phyloP scores from a whole-genome alignment of 202 grass and related monocot species.

The Schoenoplectus tabernaemontani region DNA sequence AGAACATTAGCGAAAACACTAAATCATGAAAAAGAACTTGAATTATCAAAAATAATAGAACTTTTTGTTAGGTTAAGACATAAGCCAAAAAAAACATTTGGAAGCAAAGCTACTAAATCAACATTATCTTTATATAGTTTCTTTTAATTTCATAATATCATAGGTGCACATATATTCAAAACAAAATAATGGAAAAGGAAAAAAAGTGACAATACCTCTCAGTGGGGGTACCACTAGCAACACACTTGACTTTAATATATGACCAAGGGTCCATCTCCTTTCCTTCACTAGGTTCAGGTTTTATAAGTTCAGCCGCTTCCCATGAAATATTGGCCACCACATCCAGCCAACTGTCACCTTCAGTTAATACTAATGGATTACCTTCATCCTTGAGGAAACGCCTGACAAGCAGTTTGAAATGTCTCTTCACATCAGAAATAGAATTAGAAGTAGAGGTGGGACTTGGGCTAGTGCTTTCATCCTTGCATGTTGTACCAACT shows the following conservation, averaged over 20 bases:
- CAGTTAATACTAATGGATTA: constrained; percentile 31
- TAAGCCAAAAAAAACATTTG: not conserved
- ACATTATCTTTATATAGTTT: not conserved
- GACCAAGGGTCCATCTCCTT: constrained; percentile 90
- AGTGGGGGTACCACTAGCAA: constrained; percentile 56
- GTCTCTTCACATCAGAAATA: constrained; percentile 47
- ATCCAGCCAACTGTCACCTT: constrained; percentile 63
- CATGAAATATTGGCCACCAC: constrained; percentile 74
- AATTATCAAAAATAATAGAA: not conserved
- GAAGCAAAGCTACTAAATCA: not conserved
- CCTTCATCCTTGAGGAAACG: constrained; percentile 65
- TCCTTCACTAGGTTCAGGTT: constrained; percentile 66
- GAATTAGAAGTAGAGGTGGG: constrained; percentile 5
- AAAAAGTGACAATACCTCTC: constrained; percentile 48
- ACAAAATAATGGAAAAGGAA: not conserved
- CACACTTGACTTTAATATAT: constrained; percentile 93
- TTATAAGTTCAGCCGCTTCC: constrained; percentile 72
- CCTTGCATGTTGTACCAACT: not conserved
- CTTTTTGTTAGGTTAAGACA: not conserved
- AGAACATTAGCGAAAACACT: not conserved
- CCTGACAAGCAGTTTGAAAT: constrained; percentile 82
- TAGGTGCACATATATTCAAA: not conserved
- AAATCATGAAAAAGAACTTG: not conserved
- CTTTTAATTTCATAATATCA: not conserved
- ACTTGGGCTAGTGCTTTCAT: constrained; percentile 8